Conservation (phyloP, 768 basidiomycete species). For the Collybia mongolica region DNA sequence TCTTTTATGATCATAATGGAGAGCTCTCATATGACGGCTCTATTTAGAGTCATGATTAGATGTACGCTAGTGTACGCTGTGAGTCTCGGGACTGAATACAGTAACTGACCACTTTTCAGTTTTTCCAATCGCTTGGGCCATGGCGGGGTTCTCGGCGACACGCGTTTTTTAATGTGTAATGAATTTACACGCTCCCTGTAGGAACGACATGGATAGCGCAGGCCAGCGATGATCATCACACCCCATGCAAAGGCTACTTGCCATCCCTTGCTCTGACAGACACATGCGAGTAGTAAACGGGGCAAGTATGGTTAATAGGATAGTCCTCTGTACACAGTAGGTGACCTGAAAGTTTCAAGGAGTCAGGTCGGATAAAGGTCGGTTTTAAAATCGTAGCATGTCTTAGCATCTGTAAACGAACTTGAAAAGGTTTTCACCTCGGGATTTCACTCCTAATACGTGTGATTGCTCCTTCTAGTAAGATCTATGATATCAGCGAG, state of each 20-base stretch:
- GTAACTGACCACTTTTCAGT: slow-evolving; percentile 15
- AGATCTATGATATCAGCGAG: background rate
- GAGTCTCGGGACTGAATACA: too few relatives aligned
- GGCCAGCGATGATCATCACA: slow-evolving; percentile 3
- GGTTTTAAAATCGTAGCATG: slow-evolving; percentile 4
- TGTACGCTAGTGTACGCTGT: too few relatives aligned
- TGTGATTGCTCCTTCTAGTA: slow-evolving; percentile 26
- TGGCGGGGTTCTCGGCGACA: slow-evolving; percentile 10
- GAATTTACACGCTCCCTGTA: slow-evolving; percentile 20
- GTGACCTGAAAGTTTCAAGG: slow-evolving; percentile 18
- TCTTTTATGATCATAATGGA: too few relatives aligned
- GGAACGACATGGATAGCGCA: background rate
- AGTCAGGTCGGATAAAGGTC: background rate
- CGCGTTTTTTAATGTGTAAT: slow-evolving; percentile 15
- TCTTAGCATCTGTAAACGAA: slow-evolving; percentile 26
- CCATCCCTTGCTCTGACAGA: slow-evolving; percentile 21
- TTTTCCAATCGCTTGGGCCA: slow-evolving; percentile 15
- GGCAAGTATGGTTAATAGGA: slow-evolving; percentile 3
- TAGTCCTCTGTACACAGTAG: slow-evolving; percentile 17
- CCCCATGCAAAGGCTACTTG: slow-evolving; percentile 24
- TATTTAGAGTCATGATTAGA: too few relatives aligned
- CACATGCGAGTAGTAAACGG: background rate
- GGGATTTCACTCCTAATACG: slow-evolving; percentile 22
- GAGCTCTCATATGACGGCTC: slow-evolving; percentile 19
- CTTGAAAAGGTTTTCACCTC: slow-evolving; percentile 21